Percentiles rank a stretch among this genome's conserved stretches.
Conservation (phyloP, 2,329 filamentous ascomycete genomes). For the Diaporthe sp. region DNA sequence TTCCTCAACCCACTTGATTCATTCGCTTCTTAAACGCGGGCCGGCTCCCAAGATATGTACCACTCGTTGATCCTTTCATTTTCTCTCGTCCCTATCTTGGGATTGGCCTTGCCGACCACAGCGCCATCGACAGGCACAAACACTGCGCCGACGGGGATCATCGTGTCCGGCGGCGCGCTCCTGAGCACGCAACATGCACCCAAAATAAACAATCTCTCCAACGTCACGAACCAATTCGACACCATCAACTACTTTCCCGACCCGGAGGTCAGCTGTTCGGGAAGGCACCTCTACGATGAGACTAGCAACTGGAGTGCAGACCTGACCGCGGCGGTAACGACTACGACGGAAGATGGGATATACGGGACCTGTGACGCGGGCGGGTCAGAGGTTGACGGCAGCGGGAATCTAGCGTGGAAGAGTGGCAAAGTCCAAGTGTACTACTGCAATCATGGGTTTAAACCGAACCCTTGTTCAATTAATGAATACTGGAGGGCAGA, state of each 20-base stretch:
- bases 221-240: slow-evolving; percentile 17
- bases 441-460: slow-evolving; percentile 34
- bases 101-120: slow-evolving; percentile 27
- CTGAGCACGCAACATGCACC: neutral
- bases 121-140: neutral
- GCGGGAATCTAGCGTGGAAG: slow-evolving; percentile 33
- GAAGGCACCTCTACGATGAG: slow-evolving; percentile 22
- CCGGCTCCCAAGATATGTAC: slow-evolving; percentile 34
- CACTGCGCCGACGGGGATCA: neutral
- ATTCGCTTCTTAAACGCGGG: slow-evolving; percentile 30
- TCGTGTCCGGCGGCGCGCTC: no score
- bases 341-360: slow-evolving; percentile 18
- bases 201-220: slow-evolving; percentile 6
- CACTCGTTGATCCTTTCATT: slow-evolving; percentile 28
- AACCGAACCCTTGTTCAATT: slow-evolving; percentile 24
- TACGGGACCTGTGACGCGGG: slow-evolving; percentile 33
- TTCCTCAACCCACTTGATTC: slow-evolving; percentile 34
- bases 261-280: slow-evolving; percentile 33
- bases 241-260: slow-evolving; percentile 34
- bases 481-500: slow-evolving; percentile 37
- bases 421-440: slow-evolving; percentile 34
- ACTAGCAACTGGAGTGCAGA: neutral
- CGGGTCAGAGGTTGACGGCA: slow-evolving; percentile 30
- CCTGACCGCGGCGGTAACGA: slow-evolving; percentile 24
- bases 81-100: slow-evolving; percentile 22